Percentiles rank a stretch among this genome's conserved stretches.
Conservation (phyloP, 164 flowering plant genomes). For the Kalanchoe fedtschenkoi region DNA sequence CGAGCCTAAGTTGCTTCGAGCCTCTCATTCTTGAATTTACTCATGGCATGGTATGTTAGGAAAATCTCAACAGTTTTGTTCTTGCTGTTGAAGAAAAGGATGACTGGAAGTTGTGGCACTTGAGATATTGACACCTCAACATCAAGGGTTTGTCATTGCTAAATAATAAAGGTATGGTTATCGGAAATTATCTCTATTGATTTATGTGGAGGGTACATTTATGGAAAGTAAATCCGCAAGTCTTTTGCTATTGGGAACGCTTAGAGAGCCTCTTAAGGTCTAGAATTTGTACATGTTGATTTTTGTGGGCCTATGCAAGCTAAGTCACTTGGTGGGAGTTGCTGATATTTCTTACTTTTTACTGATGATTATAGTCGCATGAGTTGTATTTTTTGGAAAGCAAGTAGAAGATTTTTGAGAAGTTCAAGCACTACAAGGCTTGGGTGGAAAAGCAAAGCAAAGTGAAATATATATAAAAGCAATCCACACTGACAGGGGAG, state of each 20-base stretch:
- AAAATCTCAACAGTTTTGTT: too few relatives aligned
- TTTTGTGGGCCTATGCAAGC: conserved; percentile 13
- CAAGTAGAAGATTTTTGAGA: conserved; percentile 9
- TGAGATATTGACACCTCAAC: neutral
- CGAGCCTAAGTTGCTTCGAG: too few relatives aligned
- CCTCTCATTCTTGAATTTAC: too few relatives aligned
- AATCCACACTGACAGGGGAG: conserved; percentile 6
- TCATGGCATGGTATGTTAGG: too few relatives aligned
- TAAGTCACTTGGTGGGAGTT: neutral
- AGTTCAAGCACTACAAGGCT: conserved; percentile 10
- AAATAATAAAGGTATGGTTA: neutral
- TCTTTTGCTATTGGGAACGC: conserved; percentile 6
- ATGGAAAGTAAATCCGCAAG: conserved; percentile 3
- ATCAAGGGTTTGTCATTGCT: neutral
- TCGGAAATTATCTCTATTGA: neutral
- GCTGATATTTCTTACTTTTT: conserved; percentile 5
- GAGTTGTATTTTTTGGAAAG: conserved; percentile 7
- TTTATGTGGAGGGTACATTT: conserved; percentile 9
- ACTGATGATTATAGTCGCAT: conserved; percentile 10
- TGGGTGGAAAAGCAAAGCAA: conserved; percentile 13
- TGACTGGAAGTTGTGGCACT: neutral
- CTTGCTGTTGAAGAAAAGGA: too few relatives aligned
- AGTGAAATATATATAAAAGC: neutral
- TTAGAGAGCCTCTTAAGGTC: conserved; percentile 7
- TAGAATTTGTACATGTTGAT: conserved; percentile 10